Percentiles rank a stretch among this genome's conserved stretches.
Evolutionary conservation across 1,284 basidiomycete genomes (phyloP).

Genomic region (Moesziomyces globuligerus): DNA sequence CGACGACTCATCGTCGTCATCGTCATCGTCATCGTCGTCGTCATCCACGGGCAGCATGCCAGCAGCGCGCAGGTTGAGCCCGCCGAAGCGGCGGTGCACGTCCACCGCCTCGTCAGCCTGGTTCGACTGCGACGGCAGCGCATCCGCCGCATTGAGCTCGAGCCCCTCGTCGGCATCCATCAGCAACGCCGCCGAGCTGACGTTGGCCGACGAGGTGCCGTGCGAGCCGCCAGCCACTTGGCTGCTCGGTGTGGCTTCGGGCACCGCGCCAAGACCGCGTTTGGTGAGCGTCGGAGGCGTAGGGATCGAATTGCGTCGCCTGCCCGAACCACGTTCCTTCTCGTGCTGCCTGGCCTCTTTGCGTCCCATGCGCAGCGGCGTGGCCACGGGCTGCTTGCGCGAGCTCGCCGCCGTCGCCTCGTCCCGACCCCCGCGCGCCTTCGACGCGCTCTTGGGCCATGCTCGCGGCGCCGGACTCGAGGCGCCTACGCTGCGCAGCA

Average conservation of each 20-base stretch:
- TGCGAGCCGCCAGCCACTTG: no score
- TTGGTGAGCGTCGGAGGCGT: conserved; percentile 63
- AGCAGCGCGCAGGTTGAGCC: conserved; percentile 15
- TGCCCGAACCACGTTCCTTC: conserved; percentile 14
- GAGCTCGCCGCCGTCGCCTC: conserved; percentile 11
- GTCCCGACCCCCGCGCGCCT: conserved; percentile 2
- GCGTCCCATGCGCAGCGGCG: conserved; percentile 50
- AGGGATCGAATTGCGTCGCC: conserved; percentile 58
- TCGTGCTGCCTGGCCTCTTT: conserved; percentile 33
- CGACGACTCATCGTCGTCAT: conserved; percentile 39
- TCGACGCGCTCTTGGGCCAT: conserved; percentile 43
- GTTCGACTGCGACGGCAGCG: no score
- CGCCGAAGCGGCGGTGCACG: conserved; percentile 25
- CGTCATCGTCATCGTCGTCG: conserved; percentile 50
- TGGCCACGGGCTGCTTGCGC: conserved; percentile 48
- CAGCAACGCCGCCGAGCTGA: conserved; percentile 49
- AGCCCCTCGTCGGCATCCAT: conserved; percentile 58
- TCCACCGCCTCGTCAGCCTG: conserved; percentile 11
- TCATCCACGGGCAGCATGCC: conserved; percentile 24
- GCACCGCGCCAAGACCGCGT: conserved; percentile 28
- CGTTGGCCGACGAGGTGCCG: conserved; percentile 18
- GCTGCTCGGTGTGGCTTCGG: conserved; percentile 24
- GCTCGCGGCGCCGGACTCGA: conserved; percentile 35
- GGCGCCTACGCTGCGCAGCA: conserved; percentile 60
- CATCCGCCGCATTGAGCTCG: conserved; percentile 21